phyloP scores from a whole-genome alignment of 2,329 filamentous ascomycete genomes.

The Graphium sp. region DNA sequence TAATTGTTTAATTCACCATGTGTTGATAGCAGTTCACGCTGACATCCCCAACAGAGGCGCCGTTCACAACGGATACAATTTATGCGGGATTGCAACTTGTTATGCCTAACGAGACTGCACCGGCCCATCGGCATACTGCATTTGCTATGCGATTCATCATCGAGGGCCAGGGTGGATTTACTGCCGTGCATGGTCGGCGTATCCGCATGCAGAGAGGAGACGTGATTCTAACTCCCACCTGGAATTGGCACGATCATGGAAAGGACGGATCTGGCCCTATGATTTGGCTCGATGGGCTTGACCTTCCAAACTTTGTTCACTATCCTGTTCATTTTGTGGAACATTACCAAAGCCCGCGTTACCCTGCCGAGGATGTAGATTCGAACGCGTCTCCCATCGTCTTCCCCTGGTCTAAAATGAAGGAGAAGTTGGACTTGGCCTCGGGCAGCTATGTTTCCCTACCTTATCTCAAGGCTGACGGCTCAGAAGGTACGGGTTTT shows the following conservation, averaged over 20 bases:
- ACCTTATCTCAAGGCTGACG: conserved; percentile 15
- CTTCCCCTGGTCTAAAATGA: conserved; percentile 30
- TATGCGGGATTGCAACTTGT: conserved; percentile 37
- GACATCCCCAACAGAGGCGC: conserved; percentile 17
- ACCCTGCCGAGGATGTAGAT: conserved; percentile 22
- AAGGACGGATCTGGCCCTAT: conserved; percentile 33
- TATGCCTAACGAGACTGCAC: conserved; percentile 32
- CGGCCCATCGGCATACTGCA: conserved; percentile 32
- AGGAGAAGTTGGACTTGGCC: conserved; percentile 18
- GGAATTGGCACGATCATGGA: conserved; percentile 40
- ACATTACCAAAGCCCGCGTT: conserved; percentile 22
- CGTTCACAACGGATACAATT: conserved; percentile 36
- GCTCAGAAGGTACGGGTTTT: conserved; percentile 11
- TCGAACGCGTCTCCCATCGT: conserved; percentile 21
- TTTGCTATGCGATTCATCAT: conserved; percentile 39
- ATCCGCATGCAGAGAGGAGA: conserved; percentile 31
- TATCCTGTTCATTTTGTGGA: conserved; percentile 36
- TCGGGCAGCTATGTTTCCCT: conserved; percentile 11
- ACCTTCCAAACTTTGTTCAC: conserved; percentile 29
- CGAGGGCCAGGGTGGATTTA: conserved; percentile 34
- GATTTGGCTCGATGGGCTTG: conserved; percentile 39
- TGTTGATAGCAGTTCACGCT: no score
- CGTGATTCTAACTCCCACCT: conserved; percentile 35
- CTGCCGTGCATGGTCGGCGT: conserved; percentile 30
- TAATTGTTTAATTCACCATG: conserved; percentile 3